phyloP scores from a whole-genome alignment of 129 eudicot genomes.

The Smallanthus sonchifolius region DNA sequence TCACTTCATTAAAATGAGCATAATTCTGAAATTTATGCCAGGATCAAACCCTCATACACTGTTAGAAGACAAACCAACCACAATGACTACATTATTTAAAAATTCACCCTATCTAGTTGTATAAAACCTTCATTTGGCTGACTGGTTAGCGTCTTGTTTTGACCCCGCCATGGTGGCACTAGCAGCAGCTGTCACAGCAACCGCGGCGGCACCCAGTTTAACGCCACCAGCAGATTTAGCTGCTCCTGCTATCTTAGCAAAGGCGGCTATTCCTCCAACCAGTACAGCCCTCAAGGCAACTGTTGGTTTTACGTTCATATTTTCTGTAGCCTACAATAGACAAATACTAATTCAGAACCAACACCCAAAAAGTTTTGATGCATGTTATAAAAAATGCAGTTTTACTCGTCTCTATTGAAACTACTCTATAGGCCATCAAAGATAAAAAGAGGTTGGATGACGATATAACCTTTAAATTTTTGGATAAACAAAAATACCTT shows the following conservation, averaged over 20 bases:
- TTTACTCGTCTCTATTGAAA: neutral
- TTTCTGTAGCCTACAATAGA: constrained; percentile 27
- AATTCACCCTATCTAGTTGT: constrained; percentile 7
- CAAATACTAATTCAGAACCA: neutral
- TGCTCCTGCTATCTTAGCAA: constrained; percentile 69
- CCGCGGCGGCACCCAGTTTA: constrained; percentile 78
- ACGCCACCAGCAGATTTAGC: constrained; percentile 85
- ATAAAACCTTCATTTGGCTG: constrained; percentile 30
- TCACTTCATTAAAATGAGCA: neutral
- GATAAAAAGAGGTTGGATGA: neutral
- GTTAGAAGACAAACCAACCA: neutral
- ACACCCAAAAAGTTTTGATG: neutral
- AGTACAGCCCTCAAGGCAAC: constrained; percentile 88
- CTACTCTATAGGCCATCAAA: too few species aligned
- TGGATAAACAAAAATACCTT: too few species aligned
- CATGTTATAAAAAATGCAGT: neutral
- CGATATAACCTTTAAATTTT: neutral
- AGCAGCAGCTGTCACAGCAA: constrained; percentile 70
- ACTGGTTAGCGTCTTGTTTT: constrained; percentile 47
- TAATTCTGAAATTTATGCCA: neutral
- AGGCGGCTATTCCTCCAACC: constrained; percentile 82
- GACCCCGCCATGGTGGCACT: constrained; percentile 65
- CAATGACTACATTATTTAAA: constrained; percentile 9
- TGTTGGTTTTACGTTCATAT: constrained; percentile 68
- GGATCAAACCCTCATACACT: neutral